Evolutionary conservation across 306 rosid genomes (phyloP), one percentile per base, ranked within the genome.

Genomic region (Sphenostylis stenocarpa): DNA sequence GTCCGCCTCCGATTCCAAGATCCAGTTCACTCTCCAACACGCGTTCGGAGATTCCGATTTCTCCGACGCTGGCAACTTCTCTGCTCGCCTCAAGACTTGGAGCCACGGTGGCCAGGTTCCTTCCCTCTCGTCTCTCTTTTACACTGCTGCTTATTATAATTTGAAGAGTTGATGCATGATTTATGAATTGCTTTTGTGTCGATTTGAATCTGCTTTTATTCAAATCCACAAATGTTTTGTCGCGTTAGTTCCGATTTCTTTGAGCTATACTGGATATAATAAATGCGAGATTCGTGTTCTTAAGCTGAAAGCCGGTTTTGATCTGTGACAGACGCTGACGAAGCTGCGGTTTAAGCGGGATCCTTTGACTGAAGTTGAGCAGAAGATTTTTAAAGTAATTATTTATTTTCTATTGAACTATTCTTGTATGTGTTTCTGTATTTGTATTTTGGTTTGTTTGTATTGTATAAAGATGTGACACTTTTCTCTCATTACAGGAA

Each of bases 61-160:
- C 89, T 75, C 81, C 4, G 85, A 85, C 23, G 92, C 97, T 20
- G 98, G 97, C 19, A 86, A 89, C 66, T 95, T 95, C 88, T 92
- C 91, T 7, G 97, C 97, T 81, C 98, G 98, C 67, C 88, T 95
- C 48, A 95, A 92, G 90, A 85, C 93, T 36, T 95, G 90, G 91
- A 90, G 67, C 78, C 96, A 95, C 80, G 97, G 98, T 14, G 89
- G 78, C 56, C 97, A 95, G 98, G 98, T 91, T 81, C 33, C 55
- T 79, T 26, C 34, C 24, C 6, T 31, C 23, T 31, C 14, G 12
- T 15, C 66, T 53, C n/a, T 38, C 47, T 13, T 7, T 19, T 17
- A 33, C n/a, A 38, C 0, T 36, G 31, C 13, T 23, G 4, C 17
- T 38, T 21, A 8, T 43, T 55, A 7, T 2, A 28, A 17, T 15